Evolutionary conservation across 352 stramenopile genomes (phyloP).

Genomic region (Globisporangium splendens): DNA sequence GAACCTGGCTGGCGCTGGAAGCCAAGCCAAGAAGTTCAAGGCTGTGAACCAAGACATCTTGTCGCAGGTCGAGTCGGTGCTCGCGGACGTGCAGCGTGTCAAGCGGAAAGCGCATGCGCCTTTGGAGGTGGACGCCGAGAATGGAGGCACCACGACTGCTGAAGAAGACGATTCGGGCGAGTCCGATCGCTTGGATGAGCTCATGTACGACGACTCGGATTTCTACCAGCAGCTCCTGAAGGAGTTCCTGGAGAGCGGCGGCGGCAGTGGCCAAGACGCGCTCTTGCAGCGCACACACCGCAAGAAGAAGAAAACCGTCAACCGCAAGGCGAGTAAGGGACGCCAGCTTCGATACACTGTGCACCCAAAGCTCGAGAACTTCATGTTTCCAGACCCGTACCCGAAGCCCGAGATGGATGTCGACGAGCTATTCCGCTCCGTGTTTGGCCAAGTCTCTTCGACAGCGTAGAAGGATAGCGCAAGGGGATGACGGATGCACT

Average conservation of each 20-base stretch:
- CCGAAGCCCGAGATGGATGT: slow-evolving; percentile 74
- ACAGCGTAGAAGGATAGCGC: slow-evolving; percentile 1
- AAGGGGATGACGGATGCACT: no score
- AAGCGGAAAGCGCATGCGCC: slow-evolving; percentile 82
- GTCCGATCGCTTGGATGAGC: slow-evolving; percentile 58
- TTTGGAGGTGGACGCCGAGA: slow-evolving; percentile 27
- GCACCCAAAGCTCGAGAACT: slow-evolving; percentile 87
- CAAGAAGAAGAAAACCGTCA: slow-evolving; percentile 87
- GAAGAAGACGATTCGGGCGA: slow-evolving; percentile 29
- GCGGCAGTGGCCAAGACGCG: slow-evolving; percentile 42
- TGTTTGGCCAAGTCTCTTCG: slow-evolving; percentile 64
- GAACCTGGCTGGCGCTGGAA: slow-evolving; percentile 45
- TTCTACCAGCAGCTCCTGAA: slow-evolving; percentile 89
- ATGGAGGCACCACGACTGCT: slow-evolving; percentile 23
- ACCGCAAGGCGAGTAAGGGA: slow-evolving; percentile 86
- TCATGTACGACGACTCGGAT: slow-evolving; percentile 86
- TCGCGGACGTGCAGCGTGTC: slow-evolving; percentile 76
- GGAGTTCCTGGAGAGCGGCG: slow-evolving; percentile 83
- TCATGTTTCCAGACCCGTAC: slow-evolving; percentile 88
- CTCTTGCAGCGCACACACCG: slow-evolving; percentile 56
- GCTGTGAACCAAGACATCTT: slow-evolving; percentile 86
- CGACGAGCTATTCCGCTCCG: slow-evolving; percentile 80
- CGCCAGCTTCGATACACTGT: slow-evolving; percentile 80
- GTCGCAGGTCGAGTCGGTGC: slow-evolving; percentile 78
- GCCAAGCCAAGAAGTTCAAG: slow-evolving; percentile 84